phyloP scores from a whole-genome alignment of 1,139 yeast genomes.

The Oligophagozyma castellii region DNA sequence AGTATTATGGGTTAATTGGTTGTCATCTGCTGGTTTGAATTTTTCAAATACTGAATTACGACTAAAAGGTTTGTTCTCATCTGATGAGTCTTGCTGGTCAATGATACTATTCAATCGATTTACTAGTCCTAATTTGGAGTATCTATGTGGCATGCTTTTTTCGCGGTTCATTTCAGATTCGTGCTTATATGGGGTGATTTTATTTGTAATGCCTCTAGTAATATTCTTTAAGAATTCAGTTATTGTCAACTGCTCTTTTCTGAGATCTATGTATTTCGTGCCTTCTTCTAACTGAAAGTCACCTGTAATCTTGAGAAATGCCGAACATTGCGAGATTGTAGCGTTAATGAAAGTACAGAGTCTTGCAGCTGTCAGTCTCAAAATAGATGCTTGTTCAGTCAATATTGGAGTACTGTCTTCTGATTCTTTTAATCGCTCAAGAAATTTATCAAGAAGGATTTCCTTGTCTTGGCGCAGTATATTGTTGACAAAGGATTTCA shows the following conservation, averaged over 20 bases:
- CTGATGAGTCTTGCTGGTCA: conserved; percentile 11
- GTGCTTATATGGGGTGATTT: too few relatives aligned
- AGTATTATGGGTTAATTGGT: conserved; percentile 1
- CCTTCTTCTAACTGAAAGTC: conserved; percentile 57
- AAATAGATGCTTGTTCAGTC: conserved; percentile 35
- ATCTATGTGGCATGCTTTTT: neutral
- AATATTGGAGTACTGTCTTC: conserved; percentile 26
- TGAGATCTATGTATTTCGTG: conserved; percentile 63
- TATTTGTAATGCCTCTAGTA: conserved; percentile 31
- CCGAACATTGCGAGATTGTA: conserved; percentile 35
- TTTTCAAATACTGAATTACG: conserved; percentile 28
- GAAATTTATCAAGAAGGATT: conserved; percentile 22
- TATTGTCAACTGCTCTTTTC: conserved; percentile 43
- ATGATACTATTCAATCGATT: neutral
- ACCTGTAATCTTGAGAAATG: conserved; percentile 44
- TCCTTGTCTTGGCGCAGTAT: conserved; percentile 26
- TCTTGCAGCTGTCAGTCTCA: conserved; percentile 46
- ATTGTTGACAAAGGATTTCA: conserved; percentile 46
- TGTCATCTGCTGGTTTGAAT: conserved; percentile 19
- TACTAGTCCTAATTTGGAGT: neutral
- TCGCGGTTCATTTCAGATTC: neutral
- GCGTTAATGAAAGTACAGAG: conserved; percentile 46
- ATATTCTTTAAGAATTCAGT: conserved; percentile 40
- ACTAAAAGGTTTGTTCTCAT: conserved; percentile 31
- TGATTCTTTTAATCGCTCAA: conserved; percentile 48